phyloP scores from a whole-genome alignment of 2,329 filamentous ascomycete genomes.

The Thelonectria rubi region DNA sequence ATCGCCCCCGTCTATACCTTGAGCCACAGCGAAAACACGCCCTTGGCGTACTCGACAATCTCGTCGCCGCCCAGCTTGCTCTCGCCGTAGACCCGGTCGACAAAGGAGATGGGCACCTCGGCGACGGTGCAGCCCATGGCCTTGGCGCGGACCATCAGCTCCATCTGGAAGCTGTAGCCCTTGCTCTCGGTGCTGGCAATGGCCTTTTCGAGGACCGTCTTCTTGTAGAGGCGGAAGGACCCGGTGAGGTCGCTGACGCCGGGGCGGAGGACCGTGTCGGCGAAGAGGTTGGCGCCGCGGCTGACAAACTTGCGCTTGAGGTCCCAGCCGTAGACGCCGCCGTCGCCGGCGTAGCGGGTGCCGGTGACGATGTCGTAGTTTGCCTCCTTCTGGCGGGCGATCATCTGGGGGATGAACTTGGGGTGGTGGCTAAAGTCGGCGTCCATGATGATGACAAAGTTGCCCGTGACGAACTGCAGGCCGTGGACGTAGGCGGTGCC shows the following conservation, averaged over 20 bases:
- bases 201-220: constrained; percentile 85
- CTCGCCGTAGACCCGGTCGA: constrained; percentile 94
- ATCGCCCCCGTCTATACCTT: constrained; percentile 65
- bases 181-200: constrained; percentile 93
- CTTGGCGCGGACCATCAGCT: constrained; percentile 98
- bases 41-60: constrained; percentile 96
- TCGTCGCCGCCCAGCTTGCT: constrained; percentile 94
- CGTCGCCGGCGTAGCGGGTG: constrained; percentile 88
- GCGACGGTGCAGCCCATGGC: constrained; percentile 93
- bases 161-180: constrained; percentile 99
- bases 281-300: constrained; percentile 91
- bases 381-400: constrained; percentile 76
- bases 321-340: constrained; percentile 96
- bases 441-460: constrained; percentile 99
- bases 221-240: constrained; percentile 95
- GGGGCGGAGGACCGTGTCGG: constrained; percentile 90
- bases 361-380: constrained; percentile 98
- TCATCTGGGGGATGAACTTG: constrained; percentile 98
- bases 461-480: constrained; percentile 87
- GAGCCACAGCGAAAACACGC: constrained; percentile 79
- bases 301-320: constrained; percentile 87
- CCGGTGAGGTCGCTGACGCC: constrained; percentile 96
- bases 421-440: constrained; percentile 99
- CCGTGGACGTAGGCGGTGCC: constrained; percentile 97
- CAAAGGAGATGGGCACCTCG: constrained; percentile 96